Conservation (phyloP, 1,284 basidiomycete species). For the Pholiota adiposa region DNA sequence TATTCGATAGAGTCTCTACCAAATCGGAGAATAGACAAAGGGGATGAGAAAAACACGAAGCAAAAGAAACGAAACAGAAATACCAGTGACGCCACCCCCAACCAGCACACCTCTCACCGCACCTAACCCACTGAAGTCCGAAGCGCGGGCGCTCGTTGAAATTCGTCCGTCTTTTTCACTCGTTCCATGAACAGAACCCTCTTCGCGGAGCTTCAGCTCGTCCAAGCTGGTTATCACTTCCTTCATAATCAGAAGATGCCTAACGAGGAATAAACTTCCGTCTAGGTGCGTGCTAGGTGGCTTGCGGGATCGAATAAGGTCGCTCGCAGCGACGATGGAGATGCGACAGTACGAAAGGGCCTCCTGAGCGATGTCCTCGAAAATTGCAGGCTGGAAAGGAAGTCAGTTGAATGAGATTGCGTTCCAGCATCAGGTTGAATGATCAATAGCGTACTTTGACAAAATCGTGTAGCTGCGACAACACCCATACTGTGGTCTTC, state of each 20-base stretch:
- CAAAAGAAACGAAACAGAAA: no score
- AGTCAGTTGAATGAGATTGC: no score
- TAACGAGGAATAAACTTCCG: slow-evolving; percentile 81
- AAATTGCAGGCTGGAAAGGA: slow-evolving; percentile 93
- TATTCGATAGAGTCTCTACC: slow-evolving; percentile 77
- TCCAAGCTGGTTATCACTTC: slow-evolving; percentile 85
- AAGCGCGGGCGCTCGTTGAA: slow-evolving; percentile 14
- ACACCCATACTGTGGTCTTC: slow-evolving; percentile 83
- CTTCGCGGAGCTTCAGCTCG: slow-evolving; percentile 42
- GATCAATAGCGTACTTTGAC: no score
- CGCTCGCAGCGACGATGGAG: slow-evolving; percentile 75
- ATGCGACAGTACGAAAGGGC: slow-evolving; percentile 81
- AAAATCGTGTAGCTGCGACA: slow-evolving; percentile 87
- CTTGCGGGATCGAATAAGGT: slow-evolving; percentile 59
- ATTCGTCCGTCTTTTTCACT: slow-evolving; percentile 1
- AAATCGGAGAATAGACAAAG: no score
- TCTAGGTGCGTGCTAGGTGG: slow-evolving; percentile 52
- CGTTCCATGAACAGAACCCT: slow-evolving; percentile 26
- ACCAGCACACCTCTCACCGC: slow-evolving; percentile 28
- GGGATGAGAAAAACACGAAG: no score
- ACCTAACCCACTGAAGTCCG: slow-evolving; percentile 23
- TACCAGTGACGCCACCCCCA: slow-evolving; percentile 59
- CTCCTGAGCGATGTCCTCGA: slow-evolving; percentile 93
- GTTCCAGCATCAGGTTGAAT: no score
- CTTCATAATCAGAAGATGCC: slow-evolving; percentile 90